Base-by-base conservation (phyloP, 1,284 basidiomycete genomes). In the Fomitopsis schrenkii region DNA sequence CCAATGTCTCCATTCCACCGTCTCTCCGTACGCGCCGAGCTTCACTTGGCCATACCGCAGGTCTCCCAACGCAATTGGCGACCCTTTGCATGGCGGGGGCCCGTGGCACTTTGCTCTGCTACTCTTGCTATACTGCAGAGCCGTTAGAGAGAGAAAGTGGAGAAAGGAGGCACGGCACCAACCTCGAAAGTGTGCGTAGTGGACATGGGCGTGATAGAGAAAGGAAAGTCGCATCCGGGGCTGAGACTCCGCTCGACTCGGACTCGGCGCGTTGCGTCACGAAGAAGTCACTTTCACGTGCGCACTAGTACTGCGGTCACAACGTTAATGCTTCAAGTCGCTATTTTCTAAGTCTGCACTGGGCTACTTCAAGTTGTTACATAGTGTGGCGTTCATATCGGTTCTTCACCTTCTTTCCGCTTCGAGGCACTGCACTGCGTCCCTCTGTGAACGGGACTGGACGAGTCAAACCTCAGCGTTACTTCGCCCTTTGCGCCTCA, bases 1-100 rank as follows among this genome's bases (percentile, higher is more conserved):
- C 90, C 90, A 91, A 67, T 92, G 89, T 44, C 83, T 76, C 89
- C 89, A 91, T 70, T 86, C 80, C 2, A 91, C 81, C 0, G 78
- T 81, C 70, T 90, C 86, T 54, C 85, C 83, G 59, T 79, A 84
- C 53, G 79, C 72, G n/a, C 70, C 76, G 10, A 69, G 67, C 5
- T 70, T 72, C 2, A 79, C 77, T 55, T 76, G 72, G 0, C 90
- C 90, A 64, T 91, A 91, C 26, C 90, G 77, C 62, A 92, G 73
- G 14, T 76, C 78, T 2, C 86, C 88, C 14, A 79, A 71, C 19
- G 78, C 75, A 45, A 92, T 82, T 1, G 69, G 58, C 0, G 81
- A 75, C 26, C 83, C 85, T 40, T 80, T 80, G 73, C 90, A 91
- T 7, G 85, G 83, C 2, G 78, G 65, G 12, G 81, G 79, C 0